Evolutionary conservation across 495 filamentous ascomycete species (phyloP), one percentile per base, ranked within the genome.

Genomic region (Podospora bellae-mahoneyi): DNA sequence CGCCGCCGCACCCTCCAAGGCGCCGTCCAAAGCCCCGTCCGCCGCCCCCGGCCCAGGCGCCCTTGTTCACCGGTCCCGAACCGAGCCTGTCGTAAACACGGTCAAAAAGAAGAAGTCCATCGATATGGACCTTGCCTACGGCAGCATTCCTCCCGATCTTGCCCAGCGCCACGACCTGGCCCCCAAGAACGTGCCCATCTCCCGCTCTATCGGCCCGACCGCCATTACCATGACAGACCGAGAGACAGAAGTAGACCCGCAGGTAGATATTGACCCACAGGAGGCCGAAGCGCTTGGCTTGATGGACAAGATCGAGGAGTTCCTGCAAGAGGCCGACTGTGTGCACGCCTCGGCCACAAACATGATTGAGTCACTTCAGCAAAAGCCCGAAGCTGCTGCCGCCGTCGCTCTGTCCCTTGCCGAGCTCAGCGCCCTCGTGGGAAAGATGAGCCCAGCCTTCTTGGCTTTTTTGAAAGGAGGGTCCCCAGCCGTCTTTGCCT

Each of bases 391-490:
- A 69, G 93, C 93, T 15, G 92, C 97, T 67, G 95, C 95, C 4
- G 95, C 94, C 4, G 96, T 99, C 6, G 95, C 94, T 1, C 84
- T 99, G 9, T 92, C 94, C 1, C 85, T 99, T 2, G 95, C 93
- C 18, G 95, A 99, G 79, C 92, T 99, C 70, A 92, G 90, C 74
- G 88, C 88, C 53, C 75, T 98, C 2, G 82, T 90, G 1, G 84
- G 85, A 20, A 97, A 97, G 79, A 91, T 97, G 89, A 90, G 88
- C 0, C 95, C 95, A 0, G 86, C 88, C 3, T 92, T 91, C 5
- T 82, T 97, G 23, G 80, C 84, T 13, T 79, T 88, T 2, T 69
- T 98, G 70, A 97, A 97, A 74, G 81, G 87, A 26, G 87, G 88
- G 6, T 91, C 92, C 62, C 95, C 95, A 0, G 86, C 89, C 15